Base-by-base conservation (phyloP, 331 rosid genomes). In the Quercus tomentella region DNA sequence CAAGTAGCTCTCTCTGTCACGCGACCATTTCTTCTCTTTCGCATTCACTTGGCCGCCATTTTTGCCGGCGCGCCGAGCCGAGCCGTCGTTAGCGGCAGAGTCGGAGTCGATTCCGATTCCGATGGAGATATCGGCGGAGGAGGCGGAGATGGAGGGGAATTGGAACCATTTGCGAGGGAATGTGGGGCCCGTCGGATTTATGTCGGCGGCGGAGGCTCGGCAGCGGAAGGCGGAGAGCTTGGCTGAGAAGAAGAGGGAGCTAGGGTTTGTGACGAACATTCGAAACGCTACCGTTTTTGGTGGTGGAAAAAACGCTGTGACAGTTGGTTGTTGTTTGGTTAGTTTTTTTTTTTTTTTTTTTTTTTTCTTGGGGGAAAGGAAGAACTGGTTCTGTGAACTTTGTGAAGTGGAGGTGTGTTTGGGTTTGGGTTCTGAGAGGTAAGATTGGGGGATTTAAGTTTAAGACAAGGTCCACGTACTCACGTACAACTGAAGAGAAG, bases 1-100 rank as follows among this genome's bases (percentile, higher is more conserved):
- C 90, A 95, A 82, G 62, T 93, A 92, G 63, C 97, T 93, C 74
- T 95, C 98, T 66, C 91, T 72, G 37, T 86, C 74, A 4, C 96
- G 86, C 51, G 96, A 89, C 96, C 97, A 91, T 79, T 90, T 95
- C 78, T 81, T 90, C 84, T 90, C 94, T 85, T 73, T 90, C 14
- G 97, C 96, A 65, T 85, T 93, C 76, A 80, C 96, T 87, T 85
- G 90, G 6, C 82, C 20, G 10, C 88, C 84, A 0, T 84, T 86
- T 71, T 80, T 77, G 17, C 90, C 35, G 84, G 61, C 9, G 79
- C 74, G 21, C 88, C 86, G 37, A 28, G 62, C 79, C 4, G 66
- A 77, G 0, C 83, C 90, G 56, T 57, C 76, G 25, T 25, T 57
- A 49, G 67, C 65, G 18, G 82, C 89, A 9, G 83, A 86, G 23